Percentiles rank a stretch among this genome's conserved stretches.
Conservation (phyloP, 192 early-diverging fungal genomes). For the Gonapodya prolifera region DNA sequence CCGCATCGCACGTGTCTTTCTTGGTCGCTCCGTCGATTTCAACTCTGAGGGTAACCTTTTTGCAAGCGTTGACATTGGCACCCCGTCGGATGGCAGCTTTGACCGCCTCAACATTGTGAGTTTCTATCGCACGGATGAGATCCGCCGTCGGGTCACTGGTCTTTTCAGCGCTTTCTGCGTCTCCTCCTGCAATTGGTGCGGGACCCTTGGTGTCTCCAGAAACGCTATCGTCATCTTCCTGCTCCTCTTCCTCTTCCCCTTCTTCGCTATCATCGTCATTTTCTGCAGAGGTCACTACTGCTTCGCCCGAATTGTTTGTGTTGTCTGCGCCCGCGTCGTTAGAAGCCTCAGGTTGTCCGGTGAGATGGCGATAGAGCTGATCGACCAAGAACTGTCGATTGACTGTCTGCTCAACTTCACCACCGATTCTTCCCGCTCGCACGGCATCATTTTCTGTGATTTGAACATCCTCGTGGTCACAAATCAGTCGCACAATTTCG, state of each 20-base stretch:
- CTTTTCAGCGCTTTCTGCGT: not conserved
- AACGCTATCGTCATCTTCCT: not conserved
- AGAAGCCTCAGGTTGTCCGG: not conserved
- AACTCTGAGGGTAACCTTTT: not conserved
- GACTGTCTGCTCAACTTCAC: not conserved
- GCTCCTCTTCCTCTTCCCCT: not conserved
- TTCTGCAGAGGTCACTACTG: not conserved
- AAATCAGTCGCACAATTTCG: not conserved
- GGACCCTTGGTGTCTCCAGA: not conserved
- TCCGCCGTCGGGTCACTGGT: not conserved
- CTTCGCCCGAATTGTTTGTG: not conserved
- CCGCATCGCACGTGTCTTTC: not conserved
- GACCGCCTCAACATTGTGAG: not conserved
- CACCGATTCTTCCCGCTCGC: not conserved
- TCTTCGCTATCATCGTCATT: not conserved
- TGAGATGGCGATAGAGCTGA: not conserved
- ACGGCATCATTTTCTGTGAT: not conserved
- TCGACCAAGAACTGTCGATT: not conserved
- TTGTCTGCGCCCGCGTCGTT: not conserved
- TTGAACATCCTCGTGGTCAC: not conserved
- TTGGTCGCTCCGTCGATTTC: not conserved
- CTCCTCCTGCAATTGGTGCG: not conserved
- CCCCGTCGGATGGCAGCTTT: not conserved
- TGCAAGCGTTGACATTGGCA: not conserved
- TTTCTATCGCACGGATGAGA: not conserved